phyloP scores from a whole-genome alignment of 129 eudicot species.

The Ambrosia trifida region DNA sequence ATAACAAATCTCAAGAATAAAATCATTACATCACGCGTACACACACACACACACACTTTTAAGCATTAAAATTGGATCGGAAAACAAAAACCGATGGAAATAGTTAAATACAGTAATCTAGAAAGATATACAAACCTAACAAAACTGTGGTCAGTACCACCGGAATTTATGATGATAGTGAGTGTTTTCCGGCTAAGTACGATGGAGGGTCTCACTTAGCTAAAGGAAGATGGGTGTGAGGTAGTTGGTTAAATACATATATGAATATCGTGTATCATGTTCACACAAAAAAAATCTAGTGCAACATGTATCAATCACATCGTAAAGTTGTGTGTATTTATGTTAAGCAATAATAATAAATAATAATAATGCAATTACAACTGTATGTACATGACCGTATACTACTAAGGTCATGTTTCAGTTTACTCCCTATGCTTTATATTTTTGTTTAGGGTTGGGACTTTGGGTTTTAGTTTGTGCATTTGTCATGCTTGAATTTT shows the following conservation, averaged over 20 bases:
- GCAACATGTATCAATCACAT: slow-evolving; percentile 24
- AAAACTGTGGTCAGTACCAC: slow-evolving; percentile 5
- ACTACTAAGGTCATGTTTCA: neutral
- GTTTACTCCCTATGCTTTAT: neutral
- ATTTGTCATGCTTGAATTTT: slow-evolving; percentile 1
- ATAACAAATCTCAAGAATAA: slow-evolving; percentile 31
- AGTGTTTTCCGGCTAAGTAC: slow-evolving; percentile 33
- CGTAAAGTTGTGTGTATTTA: slow-evolving; percentile 24
- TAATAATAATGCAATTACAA: neutral
- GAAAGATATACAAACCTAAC: slow-evolving; percentile 16
- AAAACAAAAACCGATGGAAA: slow-evolving; percentile 35
- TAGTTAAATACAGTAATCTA: neutral
- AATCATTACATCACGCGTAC: slow-evolving; percentile 39
- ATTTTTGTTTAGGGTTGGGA: neutral
- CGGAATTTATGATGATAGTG: slow-evolving; percentile 22
- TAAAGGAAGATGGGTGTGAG: slow-evolving; percentile 27
- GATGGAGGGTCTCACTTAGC: slow-evolving; percentile 24
- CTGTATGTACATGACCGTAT: slow-evolving; percentile 13
- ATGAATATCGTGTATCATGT: neutral
- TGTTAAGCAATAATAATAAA: neutral
- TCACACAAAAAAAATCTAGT: slow-evolving; percentile 23
- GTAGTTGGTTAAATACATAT: slow-evolving; percentile 32
- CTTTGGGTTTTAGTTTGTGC: neutral
- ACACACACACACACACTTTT: slow-evolving; percentile 28
- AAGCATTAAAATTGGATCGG: slow-evolving; percentile 57